Conservation (phyloP, 768 basidiomycete species). For the Cyclocybe cylindracea region DNA sequence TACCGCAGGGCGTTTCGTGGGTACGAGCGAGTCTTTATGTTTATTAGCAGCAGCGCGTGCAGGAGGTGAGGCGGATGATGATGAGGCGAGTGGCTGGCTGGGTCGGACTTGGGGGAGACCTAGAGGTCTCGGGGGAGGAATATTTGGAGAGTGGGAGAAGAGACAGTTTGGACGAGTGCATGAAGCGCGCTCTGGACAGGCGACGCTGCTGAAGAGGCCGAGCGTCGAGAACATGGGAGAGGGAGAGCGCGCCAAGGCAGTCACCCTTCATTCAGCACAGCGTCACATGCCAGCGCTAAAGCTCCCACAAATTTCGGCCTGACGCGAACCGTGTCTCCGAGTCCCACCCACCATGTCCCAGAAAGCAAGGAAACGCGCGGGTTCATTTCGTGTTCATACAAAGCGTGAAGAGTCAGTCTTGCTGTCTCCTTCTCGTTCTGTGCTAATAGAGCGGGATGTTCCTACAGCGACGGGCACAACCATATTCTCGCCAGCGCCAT, state of each 20-base stretch:
- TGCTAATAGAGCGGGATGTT: neutral
- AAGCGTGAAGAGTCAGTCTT: no score
- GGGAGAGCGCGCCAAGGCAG: conserved; percentile 1
- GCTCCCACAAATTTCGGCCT: conserved; percentile 9
- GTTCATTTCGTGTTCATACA: conserved; percentile 6
- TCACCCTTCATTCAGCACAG: conserved; percentile 8
- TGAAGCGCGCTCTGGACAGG: conserved; percentile 54
- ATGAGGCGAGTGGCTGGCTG: conserved; percentile 19
- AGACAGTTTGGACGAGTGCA: conserved; percentile 60
- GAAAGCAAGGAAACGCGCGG: conserved; percentile 14
- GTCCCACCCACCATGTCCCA: neutral
- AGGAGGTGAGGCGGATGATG: conserved; percentile 5
- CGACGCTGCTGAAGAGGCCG: conserved; percentile 54
- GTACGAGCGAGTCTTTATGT: conserved; percentile 31
- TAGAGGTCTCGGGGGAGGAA: conserved; percentile 36
- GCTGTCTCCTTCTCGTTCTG: no score
- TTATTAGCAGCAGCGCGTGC: conserved; percentile 11
- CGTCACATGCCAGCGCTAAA: neutral
- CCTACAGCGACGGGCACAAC: conserved; percentile 47
- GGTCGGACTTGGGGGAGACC: neutral
- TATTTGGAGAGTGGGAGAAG: conserved; percentile 59
- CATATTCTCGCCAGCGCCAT: conserved; percentile 68
- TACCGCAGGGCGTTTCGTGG: conserved; percentile 53
- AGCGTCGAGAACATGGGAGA: conserved; percentile 62
- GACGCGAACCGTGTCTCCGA: neutral